These are phyloP conservation scores for Tolypocladium ophioglossoides DNA, from an alignment of 2,329 filamentous ascomycete genomes.

Conservation along the genomic window DNA sequence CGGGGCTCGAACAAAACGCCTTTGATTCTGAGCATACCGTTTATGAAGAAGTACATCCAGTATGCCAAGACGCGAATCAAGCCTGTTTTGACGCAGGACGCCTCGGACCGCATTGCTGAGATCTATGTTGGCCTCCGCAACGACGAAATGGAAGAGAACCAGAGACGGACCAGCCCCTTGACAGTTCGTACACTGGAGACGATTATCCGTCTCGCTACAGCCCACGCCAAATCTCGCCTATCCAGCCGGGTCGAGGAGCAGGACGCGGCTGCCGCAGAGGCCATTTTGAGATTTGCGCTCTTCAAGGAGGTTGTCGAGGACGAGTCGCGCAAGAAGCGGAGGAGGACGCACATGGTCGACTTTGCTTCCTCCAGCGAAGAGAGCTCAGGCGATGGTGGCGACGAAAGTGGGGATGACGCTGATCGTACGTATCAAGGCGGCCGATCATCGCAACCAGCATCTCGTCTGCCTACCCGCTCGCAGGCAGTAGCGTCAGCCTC, in stretches of 20 bases:
- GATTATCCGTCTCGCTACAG: conserved; percentile 92
- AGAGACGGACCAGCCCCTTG: conserved; percentile 86
- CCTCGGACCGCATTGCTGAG: conserved; percentile 81
- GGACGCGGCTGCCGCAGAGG: conserved; percentile 79
- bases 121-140: conserved; percentile 90
- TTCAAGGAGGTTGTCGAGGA: conserved; percentile 89
- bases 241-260: conserved; percentile 82
- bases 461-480: conserved; percentile 15
- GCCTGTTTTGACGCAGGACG: conserved; percentile 81
- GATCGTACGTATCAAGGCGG: conserved; percentile 43
- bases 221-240: conserved; percentile 85
- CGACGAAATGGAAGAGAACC: conserved; percentile 90
- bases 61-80: conserved; percentile 90
- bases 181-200: conserved; percentile 96
- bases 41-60: conserved; percentile 99
- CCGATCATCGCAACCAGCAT: conserved; percentile 17
- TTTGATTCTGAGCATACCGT: conserved; percentile 89
- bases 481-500: conserved; percentile 2
- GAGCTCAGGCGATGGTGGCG: conserved; percentile 49
- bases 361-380: conserved; percentile 49
- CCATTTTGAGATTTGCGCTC: conserved; percentile 83
- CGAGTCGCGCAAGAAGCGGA: conserved; percentile 73
- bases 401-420: conserved; percentile 42
- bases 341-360: conserved; percentile 53
- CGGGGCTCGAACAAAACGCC: conserved; percentile 65